Conservation (phyloP, 1,139 yeast species). For the Geotrichum klebahnii region DNA sequence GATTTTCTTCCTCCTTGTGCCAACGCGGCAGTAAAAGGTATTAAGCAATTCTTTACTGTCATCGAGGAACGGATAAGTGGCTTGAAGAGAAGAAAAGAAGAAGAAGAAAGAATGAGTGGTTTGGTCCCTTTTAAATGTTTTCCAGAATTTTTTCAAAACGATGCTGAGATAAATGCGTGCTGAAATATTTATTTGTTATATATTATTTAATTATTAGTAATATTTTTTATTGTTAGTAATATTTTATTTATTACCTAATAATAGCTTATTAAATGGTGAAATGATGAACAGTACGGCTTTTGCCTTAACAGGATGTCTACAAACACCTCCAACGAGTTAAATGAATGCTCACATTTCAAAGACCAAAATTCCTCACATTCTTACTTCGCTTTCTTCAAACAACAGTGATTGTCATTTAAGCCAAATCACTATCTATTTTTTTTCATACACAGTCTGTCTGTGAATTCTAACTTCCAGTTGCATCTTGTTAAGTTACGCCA, state of each 20-base stretch:
- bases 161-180: neutral
- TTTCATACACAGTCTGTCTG: too few species aligned
- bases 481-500: too few species aligned
- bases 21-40: constrained; percentile 17
- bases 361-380: too few species aligned
- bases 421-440: too few species aligned
- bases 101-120: neutral
- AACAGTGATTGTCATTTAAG: too few species aligned
- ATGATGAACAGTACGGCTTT: too few species aligned
- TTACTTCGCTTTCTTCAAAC: too few species aligned
- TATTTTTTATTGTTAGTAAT: too few species aligned
- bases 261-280: neutral
- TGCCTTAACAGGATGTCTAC: neutral
- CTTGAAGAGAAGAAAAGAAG: constrained; percentile 5
- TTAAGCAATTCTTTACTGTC: constrained; percentile 12
- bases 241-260: neutral
- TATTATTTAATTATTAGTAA: neutral
- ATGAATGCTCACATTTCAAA: neutral
- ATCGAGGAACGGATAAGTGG: constrained; percentile 16
- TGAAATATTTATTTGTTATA: neutral
- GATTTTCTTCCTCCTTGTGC: constrained; percentile 14
- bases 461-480: too few species aligned
- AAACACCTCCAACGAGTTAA: neutral
- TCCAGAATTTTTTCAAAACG: neutral
- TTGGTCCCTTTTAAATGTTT: neutral